Percentiles rank a stretch among this genome's conserved stretches.
These are phyloP conservation scores for Pachyrhizus erosus DNA, from an alignment of 306 rosid genomes.

Conservation along the genomic window DNA sequence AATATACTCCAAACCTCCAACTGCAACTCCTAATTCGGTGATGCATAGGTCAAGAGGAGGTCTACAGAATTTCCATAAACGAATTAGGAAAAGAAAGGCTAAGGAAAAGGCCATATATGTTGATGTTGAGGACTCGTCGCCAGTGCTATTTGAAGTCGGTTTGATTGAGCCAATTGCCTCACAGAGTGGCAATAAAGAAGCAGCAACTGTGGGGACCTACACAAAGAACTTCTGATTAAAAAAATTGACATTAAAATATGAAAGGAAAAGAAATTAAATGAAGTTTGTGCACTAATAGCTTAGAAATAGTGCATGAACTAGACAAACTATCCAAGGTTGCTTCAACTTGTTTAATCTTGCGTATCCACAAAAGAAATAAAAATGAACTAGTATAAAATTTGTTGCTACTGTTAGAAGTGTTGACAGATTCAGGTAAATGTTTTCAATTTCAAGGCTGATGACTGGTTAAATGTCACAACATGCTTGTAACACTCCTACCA, in stretches of 20 bases:
- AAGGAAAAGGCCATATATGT: conserved; percentile 71
- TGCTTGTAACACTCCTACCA: background rate
- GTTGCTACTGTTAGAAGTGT: background rate
- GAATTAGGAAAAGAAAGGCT: conserved; percentile 77
- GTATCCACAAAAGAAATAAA: conserved; percentile 15
- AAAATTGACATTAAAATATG: conserved; percentile 29
- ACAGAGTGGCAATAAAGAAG: conserved; percentile 72
- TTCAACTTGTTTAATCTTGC: conserved; percentile 7
- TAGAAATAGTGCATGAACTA: conserved; percentile 21
- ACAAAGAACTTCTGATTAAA: conserved; percentile 45
- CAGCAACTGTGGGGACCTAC: conserved; percentile 78
- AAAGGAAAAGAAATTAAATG: conserved; percentile 25
- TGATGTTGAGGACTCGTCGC: conserved; percentile 60
- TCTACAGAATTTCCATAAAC: conserved; percentile 79
- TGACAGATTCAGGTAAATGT: background rate
- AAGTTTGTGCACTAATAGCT: conserved; percentile 16
- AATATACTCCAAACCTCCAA: conserved; percentile 77
- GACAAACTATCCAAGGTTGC: conserved; percentile 2
- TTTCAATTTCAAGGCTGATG: background rate
- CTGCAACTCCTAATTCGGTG: conserved; percentile 63
- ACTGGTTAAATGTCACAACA: background rate
- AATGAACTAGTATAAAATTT: conserved; percentile 30
- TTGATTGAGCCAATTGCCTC: conserved; percentile 79
- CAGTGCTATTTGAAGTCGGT: conserved; percentile 56
- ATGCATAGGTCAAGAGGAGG: conserved; percentile 72